Percentiles rank a stretch among this genome's conserved stretches.
phyloP scores from a whole-genome alignment of 2,329 filamentous ascomycete genomes.

The Talaromyces pinophilus region DNA sequence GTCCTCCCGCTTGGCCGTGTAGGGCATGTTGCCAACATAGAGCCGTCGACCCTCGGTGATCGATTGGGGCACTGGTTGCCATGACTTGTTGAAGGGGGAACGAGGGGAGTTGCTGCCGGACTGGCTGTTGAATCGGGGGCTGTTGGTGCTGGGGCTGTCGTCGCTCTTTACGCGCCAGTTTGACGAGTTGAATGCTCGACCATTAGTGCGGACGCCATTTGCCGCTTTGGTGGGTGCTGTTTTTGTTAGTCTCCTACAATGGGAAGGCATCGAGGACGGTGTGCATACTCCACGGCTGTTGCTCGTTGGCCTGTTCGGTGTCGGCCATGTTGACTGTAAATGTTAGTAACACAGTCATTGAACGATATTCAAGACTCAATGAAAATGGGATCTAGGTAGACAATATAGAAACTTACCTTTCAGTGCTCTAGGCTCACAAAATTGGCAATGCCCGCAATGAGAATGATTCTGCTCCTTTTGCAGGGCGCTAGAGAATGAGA shows the following conservation, averaged over 20 bases:
- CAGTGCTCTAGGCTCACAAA: background rate
- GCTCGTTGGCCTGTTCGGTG: conserved; percentile 16
- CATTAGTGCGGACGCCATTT: conserved; percentile 38
- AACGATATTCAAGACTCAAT: background rate
- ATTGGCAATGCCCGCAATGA: conserved; percentile 14
- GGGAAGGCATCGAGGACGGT: background rate
- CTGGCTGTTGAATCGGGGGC: conserved; percentile 32
- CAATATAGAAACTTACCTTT: background rate
- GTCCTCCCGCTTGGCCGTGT: conserved; percentile 55
- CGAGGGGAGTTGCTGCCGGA: conserved; percentile 34
- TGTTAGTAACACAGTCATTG: background rate
- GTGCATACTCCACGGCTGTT: conserved; percentile 24
- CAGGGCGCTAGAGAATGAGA: conserved; percentile 8
- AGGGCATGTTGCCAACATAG: conserved; percentile 59
- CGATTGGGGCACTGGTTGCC: conserved; percentile 33
- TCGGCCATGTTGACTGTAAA: conserved; percentile 21
- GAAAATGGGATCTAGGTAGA: background rate
- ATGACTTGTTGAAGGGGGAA: conserved; percentile 32
- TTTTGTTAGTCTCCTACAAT: conserved; percentile 20
- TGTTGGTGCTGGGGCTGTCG: conserved; percentile 35
- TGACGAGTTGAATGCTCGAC: conserved; percentile 42
- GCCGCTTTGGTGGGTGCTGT: conserved; percentile 36
- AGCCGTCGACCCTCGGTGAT: conserved; percentile 49
- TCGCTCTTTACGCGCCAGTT: conserved; percentile 48
- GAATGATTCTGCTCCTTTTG: background rate